Base-by-base conservation (phyloP, 202 grass and related monocot species). In the Dendrocalamus latiflorus region DNA sequence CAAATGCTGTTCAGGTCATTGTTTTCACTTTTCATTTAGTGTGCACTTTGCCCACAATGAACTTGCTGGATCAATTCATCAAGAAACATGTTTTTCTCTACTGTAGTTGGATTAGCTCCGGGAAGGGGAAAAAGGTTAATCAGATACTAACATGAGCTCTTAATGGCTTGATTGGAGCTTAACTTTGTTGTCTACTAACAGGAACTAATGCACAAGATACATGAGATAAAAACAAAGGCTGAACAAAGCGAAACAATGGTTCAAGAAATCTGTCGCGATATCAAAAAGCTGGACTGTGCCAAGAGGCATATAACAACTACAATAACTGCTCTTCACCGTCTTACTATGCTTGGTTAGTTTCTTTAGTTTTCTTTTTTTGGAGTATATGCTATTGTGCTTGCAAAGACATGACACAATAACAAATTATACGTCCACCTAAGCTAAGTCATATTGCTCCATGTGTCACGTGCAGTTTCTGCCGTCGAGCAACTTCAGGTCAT, bases 401-500 rank as follows among this genome's bases (percentile, higher is more conserved):
- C 83, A 53, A 81, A 62, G n/a, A 3, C 47, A 33, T 64, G 55
- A 24, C 47, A 17, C 58, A 38, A 20, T 50, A 80, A 30, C 18
- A 54, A 75, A 70, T 21, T 21, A 20, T 84, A 12, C 30, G 30
- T 87, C 37, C 49, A 59, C 58, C 37, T 61, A 37, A 54, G 42
- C 60, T 81, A 64, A 83, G 30, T 65, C 30, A 55, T 77, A 50
- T 48, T 63, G 16, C 6, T 59, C 6, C 37, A 22, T 79, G 41
- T 10, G 33, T 72, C 18, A 69, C 43, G 13, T 85, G 61, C 86
- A 99, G 96, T 99, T 68, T 99, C 91, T 16, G 96, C 96, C 48
- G 93, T 99, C 0, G 96, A 99, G 65, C 96, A 99, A 87, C 96
- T 99, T 95, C 96, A 99, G 82, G 87, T 99, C 84, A 99, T 99